Percentiles rank a stretch among this genome's conserved stretches.
Evolutionary conservation across 2,329 filamentous ascomycete species (phyloP).

Genomic region (Fusarium burgessii): DNA sequence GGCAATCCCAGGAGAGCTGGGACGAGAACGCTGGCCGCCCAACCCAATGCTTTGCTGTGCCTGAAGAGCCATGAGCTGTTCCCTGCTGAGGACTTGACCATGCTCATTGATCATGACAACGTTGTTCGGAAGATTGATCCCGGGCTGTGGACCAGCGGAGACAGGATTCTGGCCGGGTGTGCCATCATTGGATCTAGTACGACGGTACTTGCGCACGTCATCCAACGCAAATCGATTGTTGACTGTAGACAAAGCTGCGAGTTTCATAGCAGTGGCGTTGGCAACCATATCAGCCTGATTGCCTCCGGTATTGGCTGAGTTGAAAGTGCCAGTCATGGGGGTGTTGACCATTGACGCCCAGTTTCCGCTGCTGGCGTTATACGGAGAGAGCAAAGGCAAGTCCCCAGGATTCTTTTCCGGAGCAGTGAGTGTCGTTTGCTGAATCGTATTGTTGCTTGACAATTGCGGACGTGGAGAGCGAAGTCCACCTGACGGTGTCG

Average conservation of each 20-base stretch:
- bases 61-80: conserved; percentile 86
- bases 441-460: conserved; percentile 76
- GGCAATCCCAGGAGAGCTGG: conserved; percentile 87
- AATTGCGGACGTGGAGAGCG: conserved; percentile 83
- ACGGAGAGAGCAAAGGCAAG: conserved; percentile 88
- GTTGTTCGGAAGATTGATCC: conserved; percentile 75
- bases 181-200: conserved; percentile 86
- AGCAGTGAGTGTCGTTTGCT: conserved; percentile 84
- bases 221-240: conserved; percentile 98
- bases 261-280: conserved; percentile 98
- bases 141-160: conserved; percentile 71
- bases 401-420: conserved; percentile 75
- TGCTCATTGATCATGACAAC: conserved; percentile 96
- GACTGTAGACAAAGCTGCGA: conserved; percentile 94
- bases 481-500: conserved; percentile 77
- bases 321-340: conserved; percentile 92
- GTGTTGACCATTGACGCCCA: conserved; percentile 99
- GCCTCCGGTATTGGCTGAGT: conserved; percentile 61
- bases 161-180: conserved; percentile 72
- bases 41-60: conserved; percentile 73
- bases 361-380: conserved; percentile 82
- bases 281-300: conserved; percentile 97
- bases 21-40: conserved; percentile 81
- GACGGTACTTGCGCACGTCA: conserved; percentile 95
- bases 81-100: conserved; percentile 85